phyloP scores from a whole-genome alignment of 2,329 filamentous ascomycete genomes.

The Xylogone sp. region DNA sequence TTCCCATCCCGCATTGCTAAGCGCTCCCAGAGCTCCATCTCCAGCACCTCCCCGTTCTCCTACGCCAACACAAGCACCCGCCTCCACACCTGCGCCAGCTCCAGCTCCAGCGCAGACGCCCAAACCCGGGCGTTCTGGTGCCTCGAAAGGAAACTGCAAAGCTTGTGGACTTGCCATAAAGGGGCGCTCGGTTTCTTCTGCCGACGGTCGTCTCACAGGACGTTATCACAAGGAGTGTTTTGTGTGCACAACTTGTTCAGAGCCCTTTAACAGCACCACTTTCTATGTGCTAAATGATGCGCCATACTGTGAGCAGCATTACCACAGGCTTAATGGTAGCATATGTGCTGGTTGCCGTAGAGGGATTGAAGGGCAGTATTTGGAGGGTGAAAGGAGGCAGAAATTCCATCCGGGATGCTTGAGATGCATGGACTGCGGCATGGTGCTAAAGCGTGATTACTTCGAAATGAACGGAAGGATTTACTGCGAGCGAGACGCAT shows the following conservation, averaged over 20 bases:
- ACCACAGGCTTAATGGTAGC: conserved; percentile 86
- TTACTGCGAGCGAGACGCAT: conserved; percentile 86
- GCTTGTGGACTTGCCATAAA: conserved; percentile 75
- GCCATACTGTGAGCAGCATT: conserved; percentile 89
- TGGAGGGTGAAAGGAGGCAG: conserved; percentile 72
- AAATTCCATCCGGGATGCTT: conserved; percentile 91
- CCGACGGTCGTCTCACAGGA: conserved; percentile 86
- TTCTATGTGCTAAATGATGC: conserved; percentile 89
- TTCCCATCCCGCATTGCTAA: background rate
- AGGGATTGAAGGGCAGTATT: conserved; percentile 91
- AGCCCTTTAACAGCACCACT: conserved; percentile 79
- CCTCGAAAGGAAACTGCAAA: conserved; percentile 65
- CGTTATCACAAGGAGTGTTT: conserved; percentile 96
- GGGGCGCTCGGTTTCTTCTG: conserved; percentile 83
- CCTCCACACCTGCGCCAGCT: conserved; percentile 3
- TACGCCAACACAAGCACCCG: conserved; percentile 12
- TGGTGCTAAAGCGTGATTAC: conserved; percentile 77
- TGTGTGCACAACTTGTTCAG: conserved; percentile 78
- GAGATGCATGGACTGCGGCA: conserved; percentile 73
- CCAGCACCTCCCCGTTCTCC: background rate
- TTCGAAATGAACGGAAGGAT: conserved; percentile 79
- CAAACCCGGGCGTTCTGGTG: conserved; percentile 13
- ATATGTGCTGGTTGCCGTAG: conserved; percentile 74
- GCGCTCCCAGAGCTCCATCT: background rate
- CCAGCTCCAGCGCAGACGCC: background rate